Evolutionary conservation across 345 rosid species (phyloP).

Genomic region (Gossypium longicalyx): DNA sequence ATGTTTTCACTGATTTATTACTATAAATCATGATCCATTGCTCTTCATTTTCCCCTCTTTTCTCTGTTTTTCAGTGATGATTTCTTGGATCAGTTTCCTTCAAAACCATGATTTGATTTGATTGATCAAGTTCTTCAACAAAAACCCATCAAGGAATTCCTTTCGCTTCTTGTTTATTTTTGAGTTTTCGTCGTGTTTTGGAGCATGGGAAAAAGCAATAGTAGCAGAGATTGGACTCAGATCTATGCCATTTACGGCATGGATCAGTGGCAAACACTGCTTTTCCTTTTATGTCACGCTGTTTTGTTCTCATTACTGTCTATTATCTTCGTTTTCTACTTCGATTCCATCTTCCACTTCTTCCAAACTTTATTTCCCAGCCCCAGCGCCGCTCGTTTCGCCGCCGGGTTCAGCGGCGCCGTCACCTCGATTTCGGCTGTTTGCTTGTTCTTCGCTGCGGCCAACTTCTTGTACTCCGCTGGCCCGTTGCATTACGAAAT

Average conservation of each 20-base stretch:
- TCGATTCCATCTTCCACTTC: slow-evolving; percentile 50
- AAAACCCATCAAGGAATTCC: neutral
- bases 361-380: slow-evolving; percentile 38
- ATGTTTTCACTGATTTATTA: neutral
- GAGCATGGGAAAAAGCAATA: slow-evolving; percentile 34
- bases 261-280: slow-evolving; percentile 80
- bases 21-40: neutral
- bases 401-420: slow-evolving; percentile 75
- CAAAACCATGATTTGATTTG: neutral
- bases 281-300: slow-evolving; percentile 66
- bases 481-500: slow-evolving; percentile 69
- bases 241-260: slow-evolving; percentile 90
- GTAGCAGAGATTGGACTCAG: slow-evolving; percentile 75
- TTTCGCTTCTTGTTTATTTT: neutral
- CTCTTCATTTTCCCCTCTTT: neutral
- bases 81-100: neutral
- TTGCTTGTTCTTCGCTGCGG: slow-evolving; percentile 75
- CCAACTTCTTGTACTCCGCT: slow-evolving; percentile 79
- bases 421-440: slow-evolving; percentile 67
- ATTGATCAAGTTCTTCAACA: neutral
- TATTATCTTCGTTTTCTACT: slow-evolving; percentile 60
- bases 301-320: slow-evolving; percentile 63
- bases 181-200: neutral
- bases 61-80: neutral
- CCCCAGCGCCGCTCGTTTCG: slow-evolving; percentile 55